Evolutionary conservation across 2,329 filamentous ascomycete species (phyloP), one percentile per base, ranked within the genome.

Genomic region (Paramyrothecium roridum): DNA sequence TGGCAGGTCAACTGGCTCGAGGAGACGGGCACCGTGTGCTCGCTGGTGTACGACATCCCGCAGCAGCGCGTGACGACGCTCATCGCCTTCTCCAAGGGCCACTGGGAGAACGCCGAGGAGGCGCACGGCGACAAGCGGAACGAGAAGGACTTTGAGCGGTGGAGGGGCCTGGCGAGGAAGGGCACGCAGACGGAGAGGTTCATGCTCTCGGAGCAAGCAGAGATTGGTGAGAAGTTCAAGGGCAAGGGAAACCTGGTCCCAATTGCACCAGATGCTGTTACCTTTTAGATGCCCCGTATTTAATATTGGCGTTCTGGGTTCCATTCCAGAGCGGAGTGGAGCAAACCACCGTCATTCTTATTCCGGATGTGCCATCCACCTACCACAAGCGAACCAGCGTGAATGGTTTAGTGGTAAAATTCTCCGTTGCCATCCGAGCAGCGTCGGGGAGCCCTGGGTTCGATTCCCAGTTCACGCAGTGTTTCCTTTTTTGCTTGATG

Each of bases 1-100:
- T 85, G 82, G 82, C 82, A 85, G 61, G 77, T 79, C 58, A 84
- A 81, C 56, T 85, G 81, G 81, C 74, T 85, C 1, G 81, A 85
- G 56, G 82, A 85, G 66, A 85, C 82, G 0, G 82, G 81, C 0
- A 84, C 81, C 0, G 74, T 85, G 1, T 78, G 77, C 53, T 83
- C 78, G 2, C 65, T 82, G 0, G 80, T 84, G 1, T 85, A 80
- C 59, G 81, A 85, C 56, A 83, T 85, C 43, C 62, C 69, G 1
- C 66, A 73, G 8, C 67, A 72, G 53, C 77, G 68, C 21, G 76
- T 85, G 47, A 80, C 76, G 0, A 82, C 81, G 0, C 61, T 84
- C 59, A 62, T 85, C 7, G 78, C 71, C 0, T 85, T 85, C 58
- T 81, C 77, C 0, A 76, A 79, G 61, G 81, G 78, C 0, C 82